Conservation (phyloP, 768 basidiomycete species). For the Rickenella mellea region DNA sequence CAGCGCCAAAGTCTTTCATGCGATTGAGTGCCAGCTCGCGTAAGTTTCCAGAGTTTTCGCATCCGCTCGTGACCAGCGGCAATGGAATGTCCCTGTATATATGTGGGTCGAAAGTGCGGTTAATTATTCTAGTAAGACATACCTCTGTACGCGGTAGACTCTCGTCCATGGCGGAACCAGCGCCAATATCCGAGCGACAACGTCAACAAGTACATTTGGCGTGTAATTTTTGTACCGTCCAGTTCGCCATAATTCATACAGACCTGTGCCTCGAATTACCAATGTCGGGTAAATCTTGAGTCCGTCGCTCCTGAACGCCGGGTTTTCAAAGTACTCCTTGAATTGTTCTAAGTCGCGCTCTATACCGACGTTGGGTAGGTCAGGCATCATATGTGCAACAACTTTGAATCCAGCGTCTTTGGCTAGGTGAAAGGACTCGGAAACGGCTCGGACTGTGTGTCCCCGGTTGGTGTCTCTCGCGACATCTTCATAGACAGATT, state of each 20-base stretch:
- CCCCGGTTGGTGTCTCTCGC: slow-evolving; percentile 98
- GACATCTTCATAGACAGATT: slow-evolving; percentile 98
- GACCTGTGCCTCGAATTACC: slow-evolving; percentile 92
- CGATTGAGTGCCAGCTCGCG: slow-evolving; percentile 92
- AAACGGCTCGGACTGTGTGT: slow-evolving; percentile 94
- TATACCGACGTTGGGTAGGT: slow-evolving; percentile 93
- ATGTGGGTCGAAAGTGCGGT: slow-evolving; percentile 2
- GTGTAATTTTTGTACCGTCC: slow-evolving; percentile 99
- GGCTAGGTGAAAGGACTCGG: slow-evolving; percentile 93
- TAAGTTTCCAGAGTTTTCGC: slow-evolving; percentile 95
- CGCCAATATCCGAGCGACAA: slow-evolving; percentile 91
- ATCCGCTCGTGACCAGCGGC: slow-evolving; percentile 92
- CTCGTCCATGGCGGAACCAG: slow-evolving; percentile 98
- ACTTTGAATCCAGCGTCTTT: slow-evolving; percentile 99
- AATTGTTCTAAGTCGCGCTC: slow-evolving; percentile 98
- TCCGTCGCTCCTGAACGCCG: slow-evolving; percentile 93
- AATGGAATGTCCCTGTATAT: slow-evolving; percentile 82
- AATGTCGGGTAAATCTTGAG: slow-evolving; percentile 97
- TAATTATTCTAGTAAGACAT: slow-evolving; percentile 11
- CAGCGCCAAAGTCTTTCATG: slow-evolving; percentile 98
- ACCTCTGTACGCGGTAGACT: slow-evolving; percentile 96
- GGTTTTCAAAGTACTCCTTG: slow-evolving; percentile 99
- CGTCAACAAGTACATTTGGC: slow-evolving; percentile 96
- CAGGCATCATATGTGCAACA: slow-evolving; percentile 99
- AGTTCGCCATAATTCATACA: slow-evolving; percentile 94